Percentiles rank a stretch among this genome's conserved stretches.
Conservation (phyloP, 1,284 basidiomycete genomes). For the Chalciporus sp. region DNA sequence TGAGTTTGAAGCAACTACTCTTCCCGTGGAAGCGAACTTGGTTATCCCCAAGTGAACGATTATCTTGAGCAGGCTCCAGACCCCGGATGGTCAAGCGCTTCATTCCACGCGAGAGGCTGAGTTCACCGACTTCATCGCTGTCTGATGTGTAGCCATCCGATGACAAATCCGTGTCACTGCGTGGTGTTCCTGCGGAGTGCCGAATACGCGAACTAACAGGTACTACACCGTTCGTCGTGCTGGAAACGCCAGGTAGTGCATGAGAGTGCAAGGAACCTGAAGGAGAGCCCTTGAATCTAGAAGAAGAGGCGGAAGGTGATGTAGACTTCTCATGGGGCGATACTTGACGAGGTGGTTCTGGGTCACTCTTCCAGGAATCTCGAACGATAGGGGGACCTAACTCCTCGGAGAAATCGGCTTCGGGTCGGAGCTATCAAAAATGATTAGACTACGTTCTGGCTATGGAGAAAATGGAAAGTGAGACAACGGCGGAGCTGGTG, state of each 20-base stretch:
- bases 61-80: slow-evolving; percentile 35
- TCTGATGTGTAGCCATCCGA: slow-evolving; percentile 39
- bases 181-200: slow-evolving; percentile 18
- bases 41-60: slow-evolving; percentile 29
- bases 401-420: slow-evolving; percentile 63
- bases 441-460: slow-evolving; percentile 11
- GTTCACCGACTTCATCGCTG: slow-evolving; percentile 42
- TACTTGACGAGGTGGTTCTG: slow-evolving; percentile 11
- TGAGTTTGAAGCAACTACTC: slow-evolving; percentile 57
- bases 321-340: slow-evolving; percentile 26
- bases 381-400: slow-evolving; percentile 71
- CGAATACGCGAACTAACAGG: slow-evolving; percentile 3
- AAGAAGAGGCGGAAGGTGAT: slow-evolving; percentile 22
- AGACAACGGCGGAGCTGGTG: not conserved
- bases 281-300: slow-evolving; percentile 16
- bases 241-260: slow-evolving; percentile 11
- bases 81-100: slow-evolving; percentile 43
- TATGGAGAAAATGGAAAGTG: slow-evolving; percentile 1
- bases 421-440: slow-evolving; percentile 62
- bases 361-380: slow-evolving; percentile 69
- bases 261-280: slow-evolving; percentile 12
- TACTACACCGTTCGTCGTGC: slow-evolving; percentile 1
- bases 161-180: slow-evolving; percentile 38
- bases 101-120: slow-evolving; percentile 39
- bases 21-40: slow-evolving; percentile 62